Base-by-base conservation (phyloP, 495 filamentous ascomycete species). In the Penicillium fimorum region DNA sequence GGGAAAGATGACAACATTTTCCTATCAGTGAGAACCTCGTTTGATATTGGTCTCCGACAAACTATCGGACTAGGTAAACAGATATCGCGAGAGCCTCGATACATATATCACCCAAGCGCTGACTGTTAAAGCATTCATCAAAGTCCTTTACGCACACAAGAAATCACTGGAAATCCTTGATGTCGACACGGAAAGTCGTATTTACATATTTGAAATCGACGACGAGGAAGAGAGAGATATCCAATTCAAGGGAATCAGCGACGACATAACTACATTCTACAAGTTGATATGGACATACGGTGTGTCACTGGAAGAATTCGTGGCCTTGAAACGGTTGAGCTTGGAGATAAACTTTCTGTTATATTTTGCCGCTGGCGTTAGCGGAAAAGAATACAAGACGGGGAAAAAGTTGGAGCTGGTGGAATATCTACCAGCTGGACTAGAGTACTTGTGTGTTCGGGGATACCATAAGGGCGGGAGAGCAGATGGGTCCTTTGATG, bases 391-490 rank as follows among this genome's bases (percentile, higher is more conserved):
- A 7, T 20, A 33, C 29, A 8, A 22, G 7, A n/a, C 5, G 2
- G 22, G 15, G 24, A 0, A 12, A 17, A 29, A 29, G 20, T 9
- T 2, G 2, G 25, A 15, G 4, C 22, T 71, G 40, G 32, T 45
- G 3, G 58, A 67, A 27, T 22, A 30, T 17, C 47, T 72, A 13
- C 70, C 65, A 1, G 44, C 40, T 6, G 62, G 56, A 35, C 46
- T 72, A 30, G 67, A 72, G 25, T 62, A 61, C 56, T 33, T 72
- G 30, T 62, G 42, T 13, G 63, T 72, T 22, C 63, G 63, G 6
- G 67, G 64, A 12, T 71, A 69, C 24, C 33, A 64, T 24, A 65
- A 41, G 18, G 63, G 67, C 4, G 4, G 27, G 17, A 53, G 25
- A 17, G 5, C 61, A 72, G 22, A 41, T 72, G 5, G 45, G 63